Evolutionary conservation across 805 yeast species (phyloP).

Genomic region (Starmerella kuoi): DNA sequence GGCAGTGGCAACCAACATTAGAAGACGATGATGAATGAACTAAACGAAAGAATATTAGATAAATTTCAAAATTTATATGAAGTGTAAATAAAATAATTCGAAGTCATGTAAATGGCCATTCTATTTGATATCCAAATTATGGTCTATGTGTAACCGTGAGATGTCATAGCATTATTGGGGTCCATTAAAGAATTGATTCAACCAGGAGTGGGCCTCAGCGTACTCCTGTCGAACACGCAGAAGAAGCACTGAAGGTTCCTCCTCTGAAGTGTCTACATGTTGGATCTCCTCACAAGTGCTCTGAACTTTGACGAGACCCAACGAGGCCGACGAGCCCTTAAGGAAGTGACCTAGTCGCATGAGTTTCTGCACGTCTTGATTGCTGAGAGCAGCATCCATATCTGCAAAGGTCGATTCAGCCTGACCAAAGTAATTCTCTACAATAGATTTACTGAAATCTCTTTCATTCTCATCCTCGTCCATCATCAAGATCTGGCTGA

Average conservation of each 20-base stretch:
- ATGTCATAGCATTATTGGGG: no score
- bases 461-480: slow-evolving; percentile 79
- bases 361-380: slow-evolving; percentile 40
- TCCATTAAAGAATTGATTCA: slow-evolving; percentile 24
- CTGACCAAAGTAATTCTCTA: slow-evolving; percentile 79
- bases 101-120: no score
- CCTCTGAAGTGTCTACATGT: slow-evolving; percentile 57
- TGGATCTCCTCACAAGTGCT: slow-evolving; percentile 88
- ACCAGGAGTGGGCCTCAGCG: slow-evolving; percentile 25
- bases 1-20: slow-evolving; percentile 8
- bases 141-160: no score
- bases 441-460: slow-evolving; percentile 68
- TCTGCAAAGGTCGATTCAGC: slow-evolving; percentile 67
- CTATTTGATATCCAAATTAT: no score
- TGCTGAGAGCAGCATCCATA: slow-evolving; percentile 44
- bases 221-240: slow-evolving; percentile 28
- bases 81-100: neutral
- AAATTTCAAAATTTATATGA: neutral
- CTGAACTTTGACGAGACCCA: slow-evolving; percentile 73
- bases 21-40: slow-evolving; percentile 3
- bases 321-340: slow-evolving; percentile 90
- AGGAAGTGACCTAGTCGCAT: slow-evolving; percentile 80
- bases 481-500: slow-evolving; percentile 81
- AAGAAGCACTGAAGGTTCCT: slow-evolving; percentile 24
- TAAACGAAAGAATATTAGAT: no score